These are phyloP conservation scores for Lipomyces mesembrius DNA, from an alignment of 805 yeast species.

Conservation along the genomic window DNA sequence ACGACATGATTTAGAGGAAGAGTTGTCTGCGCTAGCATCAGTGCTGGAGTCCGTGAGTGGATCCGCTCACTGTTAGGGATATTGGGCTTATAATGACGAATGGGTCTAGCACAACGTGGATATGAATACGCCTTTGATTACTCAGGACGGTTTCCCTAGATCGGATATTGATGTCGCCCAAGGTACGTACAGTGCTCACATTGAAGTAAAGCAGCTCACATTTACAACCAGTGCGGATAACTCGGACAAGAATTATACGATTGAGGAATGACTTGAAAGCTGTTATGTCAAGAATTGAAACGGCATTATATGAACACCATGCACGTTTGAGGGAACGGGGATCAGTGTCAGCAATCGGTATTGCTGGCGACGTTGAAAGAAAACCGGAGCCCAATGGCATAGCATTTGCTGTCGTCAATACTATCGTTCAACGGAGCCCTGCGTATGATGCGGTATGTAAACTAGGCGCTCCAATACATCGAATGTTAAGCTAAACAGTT, in stretches of 20 bases:
- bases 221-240: slow-evolving; percentile 52
- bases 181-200: slow-evolving; percentile 30
- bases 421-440: slow-evolving; percentile 61
- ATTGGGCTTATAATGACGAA: neutral
- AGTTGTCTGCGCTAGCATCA: slow-evolving; percentile 22
- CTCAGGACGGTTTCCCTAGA: slow-evolving; percentile 84
- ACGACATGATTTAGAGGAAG: slow-evolving; percentile 25
- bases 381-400: slow-evolving; percentile 35
- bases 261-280: slow-evolving; percentile 69
- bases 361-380: neutral
- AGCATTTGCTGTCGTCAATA: slow-evolving; percentile 62
- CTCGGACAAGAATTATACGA: slow-evolving; percentile 67
- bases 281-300: slow-evolving; percentile 55
- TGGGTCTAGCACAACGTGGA: slow-evolving; percentile 53
- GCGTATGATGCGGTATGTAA: slow-evolving; percentile 51
- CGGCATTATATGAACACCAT: slow-evolving; percentile 54
- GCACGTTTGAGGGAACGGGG: slow-evolving; percentile 24
- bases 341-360: neutral
- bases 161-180: slow-evolving; percentile 78
- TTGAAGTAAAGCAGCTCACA: neutral
- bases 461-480: neutral
- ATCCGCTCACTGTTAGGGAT: neutral
- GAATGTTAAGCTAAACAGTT: slow-evolving; percentile 21
- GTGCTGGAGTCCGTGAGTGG: slow-evolving; percentile 28
- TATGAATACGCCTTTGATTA: slow-evolving; percentile 68